phyloP scores from a whole-genome alignment of 768 basidiomycete genomes.

The Macrolepiota fuliginosa region DNA sequence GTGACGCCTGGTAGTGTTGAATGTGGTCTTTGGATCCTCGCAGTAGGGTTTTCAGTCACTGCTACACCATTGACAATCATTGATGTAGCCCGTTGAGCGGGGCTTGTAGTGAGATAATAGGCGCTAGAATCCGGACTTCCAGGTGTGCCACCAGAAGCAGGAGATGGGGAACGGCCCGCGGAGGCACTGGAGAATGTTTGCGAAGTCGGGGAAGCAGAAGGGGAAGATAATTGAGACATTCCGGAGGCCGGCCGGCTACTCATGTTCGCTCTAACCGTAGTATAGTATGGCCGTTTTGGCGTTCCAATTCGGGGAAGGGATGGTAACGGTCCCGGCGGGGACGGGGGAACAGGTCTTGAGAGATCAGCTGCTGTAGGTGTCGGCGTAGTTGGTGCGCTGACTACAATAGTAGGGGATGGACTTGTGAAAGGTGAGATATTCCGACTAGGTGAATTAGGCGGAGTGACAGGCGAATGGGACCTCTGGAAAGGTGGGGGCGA shows the following conservation, averaged over 20 bases:
- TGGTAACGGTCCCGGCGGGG: not conserved
- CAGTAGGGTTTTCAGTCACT: not conserved
- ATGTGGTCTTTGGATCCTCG: not conserved
- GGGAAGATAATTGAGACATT: slow-evolving; percentile 13
- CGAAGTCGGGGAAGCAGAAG: slow-evolving; percentile 6
- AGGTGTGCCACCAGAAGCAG: not conserved
- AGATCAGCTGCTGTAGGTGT: not conserved
- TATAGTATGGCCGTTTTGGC: slow-evolving; percentile 18
- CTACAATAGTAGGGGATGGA: not conserved
- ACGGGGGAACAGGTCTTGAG: not conserved
- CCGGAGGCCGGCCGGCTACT: not conserved
- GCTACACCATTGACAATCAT: not conserved
- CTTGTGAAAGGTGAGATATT: not conserved
- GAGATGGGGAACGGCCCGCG: slow-evolving; percentile 1
- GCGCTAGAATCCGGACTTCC: not conserved
- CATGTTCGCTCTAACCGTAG: slow-evolving; percentile 13
- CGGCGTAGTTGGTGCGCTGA: not conserved
- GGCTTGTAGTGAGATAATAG: not conserved
- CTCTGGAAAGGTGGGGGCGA: not conserved
- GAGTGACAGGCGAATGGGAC: not conserved
- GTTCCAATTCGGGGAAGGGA: slow-evolving; percentile 15
- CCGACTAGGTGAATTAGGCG: not conserved
- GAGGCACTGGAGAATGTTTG: not conserved
- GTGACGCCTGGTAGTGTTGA: not conserved
- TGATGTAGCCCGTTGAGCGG: not conserved